Evolutionary conservation across 768 basidiomycete genomes (phyloP).

Genomic region (Mycena latifolia): DNA sequence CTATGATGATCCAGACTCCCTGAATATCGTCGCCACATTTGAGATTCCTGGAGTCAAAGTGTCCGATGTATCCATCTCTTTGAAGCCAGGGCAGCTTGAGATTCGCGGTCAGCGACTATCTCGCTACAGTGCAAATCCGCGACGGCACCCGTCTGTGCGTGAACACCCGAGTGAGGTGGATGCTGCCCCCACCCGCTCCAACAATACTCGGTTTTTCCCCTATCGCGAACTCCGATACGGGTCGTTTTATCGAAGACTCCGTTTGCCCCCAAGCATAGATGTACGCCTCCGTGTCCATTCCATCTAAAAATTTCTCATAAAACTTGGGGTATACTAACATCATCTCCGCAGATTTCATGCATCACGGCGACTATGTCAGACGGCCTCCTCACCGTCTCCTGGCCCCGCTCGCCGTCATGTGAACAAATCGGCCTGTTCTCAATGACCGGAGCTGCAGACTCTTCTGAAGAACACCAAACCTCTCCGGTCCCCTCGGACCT

Average conservation of each 20-base stretch:
- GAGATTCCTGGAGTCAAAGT: constrained; percentile 24
- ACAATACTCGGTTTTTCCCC: constrained; percentile 23
- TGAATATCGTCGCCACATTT: constrained; percentile 12
- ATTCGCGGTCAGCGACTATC: constrained; percentile 48
- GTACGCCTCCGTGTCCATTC: constrained; percentile 46
- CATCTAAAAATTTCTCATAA: constrained; percentile 1
- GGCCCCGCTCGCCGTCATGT: constrained; percentile 6
- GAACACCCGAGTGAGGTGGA: neutral
- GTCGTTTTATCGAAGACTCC: constrained; percentile 52
- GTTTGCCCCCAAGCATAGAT: constrained; percentile 52
- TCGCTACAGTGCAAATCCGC: constrained; percentile 8
- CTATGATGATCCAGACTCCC: constrained; percentile 12
- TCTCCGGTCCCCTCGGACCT: neutral
- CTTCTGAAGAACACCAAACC: neutral
- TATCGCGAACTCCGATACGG: constrained; percentile 59
- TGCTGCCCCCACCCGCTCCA: neutral
- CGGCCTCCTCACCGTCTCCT: constrained; percentile 17
- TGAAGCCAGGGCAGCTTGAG: constrained; percentile 9
- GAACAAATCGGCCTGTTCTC: neutral
- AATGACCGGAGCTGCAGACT: neutral
- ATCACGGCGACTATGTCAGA: constrained; percentile 15
- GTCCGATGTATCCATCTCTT: neutral
- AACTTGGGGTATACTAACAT: constrained; percentile 36
- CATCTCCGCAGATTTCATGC: constrained; percentile 8
- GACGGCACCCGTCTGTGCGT: constrained; percentile 17